Conservation (phyloP, 2,329 filamentous ascomycete species). For the Pseudocercospora musae region DNA sequence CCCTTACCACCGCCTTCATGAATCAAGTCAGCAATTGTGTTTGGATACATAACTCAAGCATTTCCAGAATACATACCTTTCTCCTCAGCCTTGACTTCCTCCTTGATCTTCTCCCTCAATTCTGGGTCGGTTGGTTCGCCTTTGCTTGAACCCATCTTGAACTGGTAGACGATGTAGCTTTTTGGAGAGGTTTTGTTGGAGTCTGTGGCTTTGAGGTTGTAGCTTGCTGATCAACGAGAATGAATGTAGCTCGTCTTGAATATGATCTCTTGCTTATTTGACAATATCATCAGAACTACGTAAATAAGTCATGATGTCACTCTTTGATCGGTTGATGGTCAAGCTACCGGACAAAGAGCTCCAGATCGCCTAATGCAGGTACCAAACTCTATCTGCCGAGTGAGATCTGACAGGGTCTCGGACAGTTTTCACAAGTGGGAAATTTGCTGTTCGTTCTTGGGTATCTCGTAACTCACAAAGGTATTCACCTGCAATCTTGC, state of each 20-base stretch:
- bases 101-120: constrained; percentile 33
- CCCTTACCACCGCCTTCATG: constrained; percentile 30
- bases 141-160: constrained; percentile 32
- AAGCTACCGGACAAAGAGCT: not conserved
- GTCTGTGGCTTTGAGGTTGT: not conserved
- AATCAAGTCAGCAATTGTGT: not conserved
- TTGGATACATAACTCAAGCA: not conserved
- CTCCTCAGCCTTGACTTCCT: constrained; percentile 34
- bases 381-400: not conserved
- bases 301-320: constrained; percentile 9
- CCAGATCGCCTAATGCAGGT: not conserved
- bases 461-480: not conserved
- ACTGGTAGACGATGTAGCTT: not conserved
- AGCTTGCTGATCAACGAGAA: not conserved
- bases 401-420: not conserved
- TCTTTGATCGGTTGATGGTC: not conserved
- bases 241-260: not conserved
- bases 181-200: not conserved
- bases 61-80: constrained; percentile 26
- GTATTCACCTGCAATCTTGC: not conserved
- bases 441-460: not conserved
- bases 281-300: not conserved
- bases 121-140: constrained; percentile 35
- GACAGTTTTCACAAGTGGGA: not conserved
- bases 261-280: not conserved